phyloP scores from a whole-genome alignment of 805 yeast species.

The Nakazawaea ambrosiae region DNA sequence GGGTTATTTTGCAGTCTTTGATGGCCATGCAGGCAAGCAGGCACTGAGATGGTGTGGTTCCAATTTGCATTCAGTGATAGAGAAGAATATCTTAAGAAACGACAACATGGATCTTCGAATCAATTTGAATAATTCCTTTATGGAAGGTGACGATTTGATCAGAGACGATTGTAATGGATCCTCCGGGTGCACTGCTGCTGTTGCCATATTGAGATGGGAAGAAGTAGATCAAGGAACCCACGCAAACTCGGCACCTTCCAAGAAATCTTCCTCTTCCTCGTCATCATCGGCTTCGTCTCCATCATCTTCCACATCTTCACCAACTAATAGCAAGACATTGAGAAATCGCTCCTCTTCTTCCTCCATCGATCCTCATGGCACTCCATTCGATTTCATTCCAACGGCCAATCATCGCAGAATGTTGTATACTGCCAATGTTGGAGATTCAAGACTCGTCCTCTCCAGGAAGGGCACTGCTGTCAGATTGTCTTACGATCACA shows the following conservation, averaged over 20 bases:
- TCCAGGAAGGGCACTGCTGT: slow-evolving; percentile 69
- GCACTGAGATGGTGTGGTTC: slow-evolving; percentile 95
- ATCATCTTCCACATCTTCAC: background rate
- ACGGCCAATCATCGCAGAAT: slow-evolving; percentile 51
- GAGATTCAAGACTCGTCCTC: slow-evolving; percentile 82
- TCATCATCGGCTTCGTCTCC: background rate
- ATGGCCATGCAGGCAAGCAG: slow-evolving; percentile 94
- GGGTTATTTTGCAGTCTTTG: slow-evolving; percentile 94
- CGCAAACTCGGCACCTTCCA: background rate
- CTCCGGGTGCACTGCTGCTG: slow-evolving; percentile 94
- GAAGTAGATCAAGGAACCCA: slow-evolving; percentile 18
- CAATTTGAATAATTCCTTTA: slow-evolving; percentile 61
- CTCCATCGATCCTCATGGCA: slow-evolving; percentile 13
- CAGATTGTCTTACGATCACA: slow-evolving; percentile 87
- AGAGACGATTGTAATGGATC: slow-evolving; percentile 55
- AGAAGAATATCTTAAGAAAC: slow-evolving; percentile 44
- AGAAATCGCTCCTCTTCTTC: slow-evolving; percentile 7
- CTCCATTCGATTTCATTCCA: slow-evolving; percentile 43
- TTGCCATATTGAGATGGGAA: slow-evolving; percentile 87
- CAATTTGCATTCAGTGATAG: slow-evolving; percentile 65
- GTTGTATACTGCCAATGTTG: slow-evolving; percentile 91
- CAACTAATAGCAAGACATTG: background rate
- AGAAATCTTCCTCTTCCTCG: slow-evolving; percentile 4
- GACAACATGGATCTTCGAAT: slow-evolving; percentile 53
- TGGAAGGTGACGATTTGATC: slow-evolving; percentile 67